Evolutionary conservation across 23 red algal species (phyloP).

Genomic region (Gracilariopsis chorda): DNA sequence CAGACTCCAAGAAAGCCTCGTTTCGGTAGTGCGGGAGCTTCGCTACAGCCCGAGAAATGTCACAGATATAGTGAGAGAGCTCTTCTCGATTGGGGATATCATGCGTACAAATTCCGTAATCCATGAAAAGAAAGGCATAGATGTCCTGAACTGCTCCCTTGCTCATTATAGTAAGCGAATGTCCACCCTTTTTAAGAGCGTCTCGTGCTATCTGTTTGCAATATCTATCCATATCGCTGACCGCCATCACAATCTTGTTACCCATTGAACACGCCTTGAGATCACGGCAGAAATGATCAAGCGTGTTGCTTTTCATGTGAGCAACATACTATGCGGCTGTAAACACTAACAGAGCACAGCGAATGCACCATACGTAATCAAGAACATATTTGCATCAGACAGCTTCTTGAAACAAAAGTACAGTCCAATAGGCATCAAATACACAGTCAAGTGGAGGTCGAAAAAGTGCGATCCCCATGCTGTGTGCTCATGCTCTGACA

Average conservation of each 20-base stretch:
- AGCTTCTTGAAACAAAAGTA: no score
- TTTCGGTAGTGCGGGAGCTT: neutral
- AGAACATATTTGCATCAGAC: no score
- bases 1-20: neutral
- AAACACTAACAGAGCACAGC: neutral
- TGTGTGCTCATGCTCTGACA: no score
- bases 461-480: no score
- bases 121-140: constrained; percentile 31
- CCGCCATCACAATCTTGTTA: neutral
- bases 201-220: neutral
- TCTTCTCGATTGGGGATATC: neutral
- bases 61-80: neutral
- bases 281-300: neutral
- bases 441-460: no score
- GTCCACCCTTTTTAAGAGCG: neutral
- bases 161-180: neutral
- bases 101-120: constrained; percentile 50
- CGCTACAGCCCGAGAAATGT: constrained; percentile 25
- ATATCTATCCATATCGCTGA: constrained; percentile 6
- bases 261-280: neutral
- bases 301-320: neutral
- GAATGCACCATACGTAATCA: no score
- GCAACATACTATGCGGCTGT: neutral
- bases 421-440: no score
- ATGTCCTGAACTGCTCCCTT: constrained; percentile 20